phyloP scores from a whole-genome alignment of 2,329 filamentous ascomycete genomes.

The Fusarium torreyae region DNA sequence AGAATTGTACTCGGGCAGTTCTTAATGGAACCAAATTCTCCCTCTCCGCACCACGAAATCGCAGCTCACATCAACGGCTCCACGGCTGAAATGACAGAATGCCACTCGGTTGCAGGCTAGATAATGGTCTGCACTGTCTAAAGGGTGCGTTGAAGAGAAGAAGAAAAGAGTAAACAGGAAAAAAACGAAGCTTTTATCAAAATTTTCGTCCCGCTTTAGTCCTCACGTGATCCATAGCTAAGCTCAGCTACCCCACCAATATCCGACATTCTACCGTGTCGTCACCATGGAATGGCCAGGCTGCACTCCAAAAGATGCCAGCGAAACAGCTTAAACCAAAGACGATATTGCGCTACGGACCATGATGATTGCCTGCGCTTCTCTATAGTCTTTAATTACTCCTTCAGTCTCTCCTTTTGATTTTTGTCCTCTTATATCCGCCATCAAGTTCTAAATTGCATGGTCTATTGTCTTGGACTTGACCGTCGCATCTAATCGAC shows the following conservation, averaged over 20 bases:
- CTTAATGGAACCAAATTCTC: conserved; percentile 68
- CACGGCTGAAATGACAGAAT: conserved; percentile 77
- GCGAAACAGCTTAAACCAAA: conserved; percentile 41
- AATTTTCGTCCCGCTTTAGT: background rate
- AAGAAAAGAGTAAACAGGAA: conserved; percentile 15
- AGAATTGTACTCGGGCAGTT: conserved; percentile 67
- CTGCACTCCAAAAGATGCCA: conserved; percentile 49
- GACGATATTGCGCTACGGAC: conserved; percentile 30
- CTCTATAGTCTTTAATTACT: conserved; percentile 42
- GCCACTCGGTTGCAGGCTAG: conserved; percentile 70
- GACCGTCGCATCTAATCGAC: conserved; percentile 47
- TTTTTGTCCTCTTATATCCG: conserved; percentile 10
- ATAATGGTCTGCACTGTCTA: conserved; percentile 90
- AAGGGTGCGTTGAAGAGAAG: conserved; percentile 77
- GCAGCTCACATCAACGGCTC: conserved; percentile 74
- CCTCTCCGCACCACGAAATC: conserved; percentile 73
- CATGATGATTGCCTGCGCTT: conserved; percentile 48
- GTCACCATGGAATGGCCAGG: conserved; percentile 43
- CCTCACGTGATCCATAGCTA: conserved; percentile 35
- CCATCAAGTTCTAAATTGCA: conserved; percentile 23
- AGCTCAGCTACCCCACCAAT: conserved; percentile 45
- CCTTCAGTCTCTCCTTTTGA: conserved; percentile 23
- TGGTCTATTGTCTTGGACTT: conserved; percentile 33
- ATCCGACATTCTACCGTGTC: conserved; percentile 46
- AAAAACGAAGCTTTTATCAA: conserved; percentile 23